Evolutionary conservation across 208 protist species (phyloP).

Genomic region (Leishmania lainsoni): DNA sequence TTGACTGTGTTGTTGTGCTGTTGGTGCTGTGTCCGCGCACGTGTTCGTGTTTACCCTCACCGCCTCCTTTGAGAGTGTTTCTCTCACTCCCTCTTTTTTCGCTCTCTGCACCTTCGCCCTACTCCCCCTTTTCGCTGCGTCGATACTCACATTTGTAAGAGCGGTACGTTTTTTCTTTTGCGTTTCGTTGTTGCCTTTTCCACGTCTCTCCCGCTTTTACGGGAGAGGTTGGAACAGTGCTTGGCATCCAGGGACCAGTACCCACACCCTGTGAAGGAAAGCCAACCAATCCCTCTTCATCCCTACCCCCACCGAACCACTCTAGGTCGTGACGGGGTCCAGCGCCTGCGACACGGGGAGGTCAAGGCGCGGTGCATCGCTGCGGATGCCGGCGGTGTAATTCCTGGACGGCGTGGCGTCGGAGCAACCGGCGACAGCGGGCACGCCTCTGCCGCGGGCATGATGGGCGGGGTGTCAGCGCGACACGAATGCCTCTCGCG

Average conservation of each 20-base stretch:
- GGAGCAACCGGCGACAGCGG: not conserved
- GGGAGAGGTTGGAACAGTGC: not conserved
- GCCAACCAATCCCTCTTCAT: not conserved
- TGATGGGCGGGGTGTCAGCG: not conserved
- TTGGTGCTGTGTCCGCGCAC: not conserved
- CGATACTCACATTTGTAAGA: not conserved
- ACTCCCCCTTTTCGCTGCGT: not conserved
- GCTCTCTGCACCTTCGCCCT: not conserved
- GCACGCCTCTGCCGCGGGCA: not conserved
- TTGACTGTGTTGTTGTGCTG: not conserved
- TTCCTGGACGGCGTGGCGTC: not conserved
- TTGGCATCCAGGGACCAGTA: not conserved
- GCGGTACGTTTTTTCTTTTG: not conserved
- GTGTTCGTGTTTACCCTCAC: not conserved
- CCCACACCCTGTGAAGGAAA: not conserved
- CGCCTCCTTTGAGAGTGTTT: not conserved
- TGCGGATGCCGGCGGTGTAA: not conserved
- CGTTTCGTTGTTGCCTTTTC: too few relatives aligned
- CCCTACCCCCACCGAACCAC: not conserved
- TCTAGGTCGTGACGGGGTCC: not conserved
- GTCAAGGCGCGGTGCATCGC: not conserved
- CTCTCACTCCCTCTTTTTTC: not conserved
- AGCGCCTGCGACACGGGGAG: not conserved
- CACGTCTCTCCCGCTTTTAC: not conserved
- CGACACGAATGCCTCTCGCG: not conserved